Evolutionary conservation across 139 green algal species (phyloP).

Genomic region (Parachlorella kessleri): DNA sequence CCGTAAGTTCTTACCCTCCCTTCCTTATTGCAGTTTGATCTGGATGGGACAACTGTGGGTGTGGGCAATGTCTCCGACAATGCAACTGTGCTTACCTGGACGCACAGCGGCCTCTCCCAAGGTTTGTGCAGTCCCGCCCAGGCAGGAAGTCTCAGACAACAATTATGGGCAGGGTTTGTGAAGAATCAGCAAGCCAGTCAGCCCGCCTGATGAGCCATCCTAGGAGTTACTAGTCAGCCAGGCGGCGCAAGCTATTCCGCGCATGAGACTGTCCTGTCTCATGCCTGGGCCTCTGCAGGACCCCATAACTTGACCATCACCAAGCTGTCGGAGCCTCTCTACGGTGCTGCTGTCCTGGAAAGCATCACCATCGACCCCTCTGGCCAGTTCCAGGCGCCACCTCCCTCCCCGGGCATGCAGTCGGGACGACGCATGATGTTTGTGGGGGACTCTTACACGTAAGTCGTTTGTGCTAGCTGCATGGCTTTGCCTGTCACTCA

Average conservation of each 20-base stretch:
- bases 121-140: too few relatives aligned
- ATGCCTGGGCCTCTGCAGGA: background rate
- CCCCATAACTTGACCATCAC: background rate
- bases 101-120: background rate
- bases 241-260: background rate
- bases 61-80: too few relatives aligned
- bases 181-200: background rate
- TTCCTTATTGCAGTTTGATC: background rate
- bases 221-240: background rate
- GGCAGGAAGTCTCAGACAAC: too few relatives aligned
- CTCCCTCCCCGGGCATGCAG: background rate
- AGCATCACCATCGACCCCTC: background rate
- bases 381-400: constrained; percentile 9
- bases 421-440: constrained; percentile 6
- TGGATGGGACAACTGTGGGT: background rate
- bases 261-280: background rate
- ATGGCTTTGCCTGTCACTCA: too few relatives aligned
- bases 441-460: constrained; percentile 4
- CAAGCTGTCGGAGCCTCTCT: constrained; percentile 2
- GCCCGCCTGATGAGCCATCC: background rate
- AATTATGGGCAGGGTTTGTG: background rate
- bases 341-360: constrained; percentile 1
- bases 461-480: too few relatives aligned
- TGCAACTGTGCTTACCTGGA: background rate
- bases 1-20: background rate